These are phyloP conservation scores for Decorospora gaudefroyi DNA, from an alignment of 2,329 filamentous ascomycete species.

Conservation along the genomic window DNA sequence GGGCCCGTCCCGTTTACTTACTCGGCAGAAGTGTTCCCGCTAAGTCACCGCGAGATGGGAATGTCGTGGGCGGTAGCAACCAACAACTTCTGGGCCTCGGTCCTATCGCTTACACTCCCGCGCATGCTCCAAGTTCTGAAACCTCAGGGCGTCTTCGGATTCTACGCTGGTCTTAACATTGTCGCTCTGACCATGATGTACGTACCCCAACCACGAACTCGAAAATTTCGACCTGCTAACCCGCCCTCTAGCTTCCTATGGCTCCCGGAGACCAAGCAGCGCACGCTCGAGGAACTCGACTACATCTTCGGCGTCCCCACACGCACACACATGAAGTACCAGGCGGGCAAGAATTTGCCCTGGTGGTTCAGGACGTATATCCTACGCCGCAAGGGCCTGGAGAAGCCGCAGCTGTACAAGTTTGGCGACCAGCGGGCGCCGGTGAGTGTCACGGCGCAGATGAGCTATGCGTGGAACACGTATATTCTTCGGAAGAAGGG, in stretches of 20 bases:
- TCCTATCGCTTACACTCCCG: slow-evolving; percentile 67
- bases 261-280: slow-evolving; percentile 55
- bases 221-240: background rate
- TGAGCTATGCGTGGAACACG: slow-evolving; percentile 28
- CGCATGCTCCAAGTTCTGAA: slow-evolving; percentile 59
- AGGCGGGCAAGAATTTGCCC: slow-evolving; percentile 41
- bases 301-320: slow-evolving; percentile 57
- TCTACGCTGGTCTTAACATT: slow-evolving; percentile 65
- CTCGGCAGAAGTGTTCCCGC: slow-evolving; percentile 66
- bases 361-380: slow-evolving; percentile 55
- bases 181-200: slow-evolving; percentile 64
- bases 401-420: slow-evolving; percentile 48
- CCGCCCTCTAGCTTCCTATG: slow-evolving; percentile 55
- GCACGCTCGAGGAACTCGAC: slow-evolving; percentile 56
- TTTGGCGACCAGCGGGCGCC: slow-evolving; percentile 33
- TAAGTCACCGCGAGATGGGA: slow-evolving; percentile 71
- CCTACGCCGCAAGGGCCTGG: slow-evolving; percentile 45
- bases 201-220: slow-evolving; percentile 1
- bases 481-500: slow-evolving; percentile 28
- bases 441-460: slow-evolving; percentile 24
- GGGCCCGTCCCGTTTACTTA: slow-evolving; percentile 54
- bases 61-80: slow-evolving; percentile 73
- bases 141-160: slow-evolving; percentile 62
- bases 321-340: slow-evolving; percentile 47
- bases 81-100: slow-evolving; percentile 62